phyloP scores from a whole-genome alignment of 768 basidiomycete genomes.

The Gloeopeniophorella convolvens region DNA sequence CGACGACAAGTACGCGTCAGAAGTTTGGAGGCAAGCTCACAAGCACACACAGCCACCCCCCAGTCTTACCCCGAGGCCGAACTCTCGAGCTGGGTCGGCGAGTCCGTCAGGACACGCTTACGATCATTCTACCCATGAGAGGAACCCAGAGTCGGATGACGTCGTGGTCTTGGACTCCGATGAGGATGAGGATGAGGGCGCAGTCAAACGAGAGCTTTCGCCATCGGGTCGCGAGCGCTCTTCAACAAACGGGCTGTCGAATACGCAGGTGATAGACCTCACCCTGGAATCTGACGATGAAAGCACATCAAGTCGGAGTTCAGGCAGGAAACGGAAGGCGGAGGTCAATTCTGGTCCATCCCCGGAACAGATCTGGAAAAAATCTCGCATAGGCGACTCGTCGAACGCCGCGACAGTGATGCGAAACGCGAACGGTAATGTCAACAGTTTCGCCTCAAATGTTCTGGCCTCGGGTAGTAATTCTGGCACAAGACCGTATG shows the following conservation, averaged over 20 bases:
- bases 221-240: constrained; percentile 39
- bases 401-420: constrained; percentile 15
- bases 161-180: constrained; percentile 61
- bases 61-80: constrained; percentile 3
- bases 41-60: constrained; percentile 23
- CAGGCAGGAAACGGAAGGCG: constrained; percentile 55
- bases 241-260: constrained; percentile 9
- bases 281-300: constrained; percentile 80
- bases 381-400: constrained; percentile 36
- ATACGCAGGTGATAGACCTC: constrained; percentile 66
- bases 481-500: constrained; percentile 17
- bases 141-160: constrained; percentile 40
- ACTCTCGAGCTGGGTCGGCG: background rate
- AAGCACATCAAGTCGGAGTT: constrained; percentile 30
- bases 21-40: constrained; percentile 59
- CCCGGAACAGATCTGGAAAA: constrained; percentile 73
- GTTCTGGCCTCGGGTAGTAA: constrained; percentile 12
- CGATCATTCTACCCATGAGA: constrained; percentile 21
- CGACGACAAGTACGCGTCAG: constrained; percentile 78
- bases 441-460: constrained; percentile 13
- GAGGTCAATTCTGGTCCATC: constrained; percentile 46
- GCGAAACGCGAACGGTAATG: constrained; percentile 15
- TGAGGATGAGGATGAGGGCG: constrained; percentile 68
- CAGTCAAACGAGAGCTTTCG: constrained; percentile 71
- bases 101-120: background rate